Percentiles rank a stretch among this genome's conserved stretches.
These are phyloP conservation scores for Aspergillus unguis DNA, from an alignment of 2,329 filamentous ascomycete species.

Conservation along the genomic window DNA sequence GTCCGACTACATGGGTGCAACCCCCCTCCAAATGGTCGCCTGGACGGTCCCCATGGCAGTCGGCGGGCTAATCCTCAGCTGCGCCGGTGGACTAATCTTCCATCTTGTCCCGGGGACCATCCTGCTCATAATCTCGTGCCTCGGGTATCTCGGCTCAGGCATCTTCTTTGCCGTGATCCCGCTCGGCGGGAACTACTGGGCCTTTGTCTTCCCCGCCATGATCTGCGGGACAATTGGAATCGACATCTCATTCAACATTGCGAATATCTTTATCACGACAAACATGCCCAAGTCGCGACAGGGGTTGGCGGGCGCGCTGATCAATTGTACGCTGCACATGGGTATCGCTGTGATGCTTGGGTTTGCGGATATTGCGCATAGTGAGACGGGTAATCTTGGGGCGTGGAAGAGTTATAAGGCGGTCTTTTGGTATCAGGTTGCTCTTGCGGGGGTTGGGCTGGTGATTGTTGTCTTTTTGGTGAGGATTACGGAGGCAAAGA, in stretches of 20 bases:
- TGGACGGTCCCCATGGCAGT: slow-evolving; percentile 67
- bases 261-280: slow-evolving; percentile 75
- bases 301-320: slow-evolving; percentile 67
- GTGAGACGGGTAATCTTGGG: slow-evolving; percentile 48
- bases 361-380: slow-evolving; percentile 61
- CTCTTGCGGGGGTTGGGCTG: slow-evolving; percentile 52
- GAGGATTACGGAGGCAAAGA: slow-evolving; percentile 54
- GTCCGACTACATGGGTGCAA: slow-evolving; percentile 57
- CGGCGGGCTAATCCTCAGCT: slow-evolving; percentile 64
- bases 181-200: slow-evolving; percentile 61
- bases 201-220: slow-evolving; percentile 65
- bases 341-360: slow-evolving; percentile 70
- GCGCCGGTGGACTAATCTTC: slow-evolving; percentile 63
- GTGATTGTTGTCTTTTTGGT: slow-evolving; percentile 54
- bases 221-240: slow-evolving; percentile 66
- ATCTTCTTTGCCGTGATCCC: slow-evolving; percentile 66
- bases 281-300: slow-evolving; percentile 64
- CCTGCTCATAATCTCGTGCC: slow-evolving; percentile 59
- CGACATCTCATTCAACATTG: slow-evolving; percentile 71
- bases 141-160: slow-evolving; percentile 57
- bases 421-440: slow-evolving; percentile 64
- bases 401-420: slow-evolving; percentile 57
- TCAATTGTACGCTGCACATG: slow-evolving; percentile 68
- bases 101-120: slow-evolving; percentile 63
- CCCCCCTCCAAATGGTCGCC: slow-evolving; percentile 61